Evolutionary conservation across 768 basidiomycete species (phyloP).

Genomic region (Suillus clintonianus): DNA sequence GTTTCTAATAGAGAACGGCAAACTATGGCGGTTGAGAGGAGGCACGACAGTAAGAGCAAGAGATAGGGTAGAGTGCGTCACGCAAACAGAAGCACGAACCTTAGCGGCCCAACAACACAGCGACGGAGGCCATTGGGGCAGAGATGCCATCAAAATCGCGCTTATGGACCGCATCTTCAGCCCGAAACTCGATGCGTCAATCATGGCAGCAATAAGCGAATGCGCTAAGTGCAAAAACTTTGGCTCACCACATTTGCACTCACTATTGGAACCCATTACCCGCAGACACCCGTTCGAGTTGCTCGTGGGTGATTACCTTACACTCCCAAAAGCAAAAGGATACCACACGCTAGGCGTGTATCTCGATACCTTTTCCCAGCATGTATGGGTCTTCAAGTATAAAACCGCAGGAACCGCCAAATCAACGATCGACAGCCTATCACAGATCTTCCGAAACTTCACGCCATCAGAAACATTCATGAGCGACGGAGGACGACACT

Average conservation of each 20-base stretch:
- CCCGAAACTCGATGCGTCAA: slow-evolving; percentile 26
- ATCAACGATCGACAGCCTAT: slow-evolving; percentile 14
- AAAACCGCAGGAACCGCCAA: slow-evolving; percentile 15
- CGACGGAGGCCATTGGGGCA: slow-evolving; percentile 32
- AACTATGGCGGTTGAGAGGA: neutral
- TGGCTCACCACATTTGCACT: too few species aligned
- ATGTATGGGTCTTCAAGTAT: slow-evolving; percentile 25
- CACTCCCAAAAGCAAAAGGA: slow-evolving; percentile 17
- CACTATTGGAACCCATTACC: slow-evolving; percentile 22
- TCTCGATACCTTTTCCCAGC: slow-evolving; percentile 19
- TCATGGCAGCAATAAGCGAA: slow-evolving; percentile 14
- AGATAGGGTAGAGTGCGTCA: slow-evolving; percentile 25
- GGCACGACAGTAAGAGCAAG: neutral
- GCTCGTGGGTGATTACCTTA: slow-evolving; percentile 23
- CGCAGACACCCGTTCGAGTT: slow-evolving; percentile 22
- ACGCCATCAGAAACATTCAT: slow-evolving; percentile 6
- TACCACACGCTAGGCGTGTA: slow-evolving; percentile 14
- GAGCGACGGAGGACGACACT: slow-evolving; percentile 6
- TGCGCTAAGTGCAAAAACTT: too few species aligned
- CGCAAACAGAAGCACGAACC: slow-evolving; percentile 24
- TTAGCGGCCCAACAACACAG: slow-evolving; percentile 9
- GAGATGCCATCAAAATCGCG: slow-evolving; percentile 25
- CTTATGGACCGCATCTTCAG: slow-evolving; percentile 21
- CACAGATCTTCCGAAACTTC: slow-evolving; percentile 15
- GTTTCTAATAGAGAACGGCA: neutral